A percentile compares a stretch with the other conserved stretches of the same genome.
phyloP scores from a whole-genome alignment of 352 stramenopile species.

The Phytophthora ramorum region DNA sequence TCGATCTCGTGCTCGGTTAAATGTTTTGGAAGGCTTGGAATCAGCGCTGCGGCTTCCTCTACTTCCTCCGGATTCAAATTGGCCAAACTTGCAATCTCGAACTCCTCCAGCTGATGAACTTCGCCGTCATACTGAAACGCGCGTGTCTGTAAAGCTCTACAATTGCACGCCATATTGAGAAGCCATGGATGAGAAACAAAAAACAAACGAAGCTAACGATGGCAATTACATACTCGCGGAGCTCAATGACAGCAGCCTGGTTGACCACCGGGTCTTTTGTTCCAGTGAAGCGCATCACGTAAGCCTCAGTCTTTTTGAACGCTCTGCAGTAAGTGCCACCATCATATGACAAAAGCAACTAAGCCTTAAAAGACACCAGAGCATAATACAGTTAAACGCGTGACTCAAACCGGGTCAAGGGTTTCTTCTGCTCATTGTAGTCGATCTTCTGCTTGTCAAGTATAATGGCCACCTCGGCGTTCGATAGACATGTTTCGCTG shows the following conservation, averaged over 20 bases:
- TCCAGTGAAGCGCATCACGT: conserved; percentile 87
- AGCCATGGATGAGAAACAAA: neutral
- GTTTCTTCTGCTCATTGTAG: conserved; percentile 88
- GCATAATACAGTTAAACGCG: neutral
- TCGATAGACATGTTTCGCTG: conserved; percentile 81
- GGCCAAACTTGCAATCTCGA: conserved; percentile 85
- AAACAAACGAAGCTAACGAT: neutral
- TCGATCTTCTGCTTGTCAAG: conserved; percentile 88
- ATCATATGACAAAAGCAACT: conserved; percentile 1
- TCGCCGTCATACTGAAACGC: conserved; percentile 77
- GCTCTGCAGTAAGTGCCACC: conserved; percentile 41
- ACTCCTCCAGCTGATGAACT: conserved; percentile 79
- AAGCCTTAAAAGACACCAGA: neutral
- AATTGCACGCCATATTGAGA: neutral
- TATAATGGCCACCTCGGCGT: conserved; percentile 86
- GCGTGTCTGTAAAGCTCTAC: conserved; percentile 76
- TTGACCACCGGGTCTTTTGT: conserved; percentile 89
- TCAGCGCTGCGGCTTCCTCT: conserved; percentile 82
- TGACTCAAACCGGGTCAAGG: conserved; percentile 60
- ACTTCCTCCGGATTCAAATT: conserved; percentile 89
- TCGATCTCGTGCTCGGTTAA: conserved; percentile 88
- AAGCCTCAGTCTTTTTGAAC: conserved; percentile 91
- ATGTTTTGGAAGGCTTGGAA: conserved; percentile 82
- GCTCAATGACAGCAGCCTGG: conserved; percentile 85
- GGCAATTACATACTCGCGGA: conserved; percentile 67